Evolutionary conservation across 192 early-diverging fungal genomes (phyloP), one percentile per base, ranked within the genome.

Genomic region (Obelidium mucronatum): DNA sequence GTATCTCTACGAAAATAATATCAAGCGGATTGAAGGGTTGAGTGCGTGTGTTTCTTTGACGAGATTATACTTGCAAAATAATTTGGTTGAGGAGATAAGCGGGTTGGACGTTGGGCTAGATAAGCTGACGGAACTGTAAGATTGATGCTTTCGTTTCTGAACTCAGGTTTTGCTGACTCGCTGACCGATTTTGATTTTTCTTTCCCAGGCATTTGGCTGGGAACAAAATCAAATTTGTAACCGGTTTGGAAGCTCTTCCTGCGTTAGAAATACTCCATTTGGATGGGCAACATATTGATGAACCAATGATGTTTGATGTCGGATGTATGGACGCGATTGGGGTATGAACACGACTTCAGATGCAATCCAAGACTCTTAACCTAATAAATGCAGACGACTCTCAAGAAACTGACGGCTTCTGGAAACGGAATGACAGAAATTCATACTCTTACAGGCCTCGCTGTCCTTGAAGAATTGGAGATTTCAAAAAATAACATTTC

Each of bases 1-100:
- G 40, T 89, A 87, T 66, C 65, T 89, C 28, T 86, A 87, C 71
- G 87, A 89, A 52, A 89, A 89, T 72, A 72, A 74, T 5, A 84
- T 89, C 59, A 76, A 68, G 24, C 15, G 48, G 22, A 86, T 89
- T 59, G 44, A 54, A 24, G 84, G 84, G 1, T 67, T 89, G 53
- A 67, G 70, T 24, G 19, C 53, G 34, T 85, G 82, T 55, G 13
- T 28, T 8, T 76, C 67, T 56, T 76, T 89, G 19, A 72, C 67
- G 3, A 74, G 80, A 37, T 61, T 89, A 28, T 87, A 87, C 65
- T 66, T 89, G 17, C 63, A 65, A 35, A 82, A 87, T 73, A 89
- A 89, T 69, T 26, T n/a, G 39, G 83, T 89, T 44, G 79, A 81
- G 52, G 65, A 75, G 19, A 79, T 89, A n/a, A 37, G 35, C 2